A percentile compares a stretch with the other conserved stretches of the same genome.
Evolutionary conservation across 1,284 basidiomycete genomes (phyloP).

Genomic region (Malassezia obtusa): DNA sequence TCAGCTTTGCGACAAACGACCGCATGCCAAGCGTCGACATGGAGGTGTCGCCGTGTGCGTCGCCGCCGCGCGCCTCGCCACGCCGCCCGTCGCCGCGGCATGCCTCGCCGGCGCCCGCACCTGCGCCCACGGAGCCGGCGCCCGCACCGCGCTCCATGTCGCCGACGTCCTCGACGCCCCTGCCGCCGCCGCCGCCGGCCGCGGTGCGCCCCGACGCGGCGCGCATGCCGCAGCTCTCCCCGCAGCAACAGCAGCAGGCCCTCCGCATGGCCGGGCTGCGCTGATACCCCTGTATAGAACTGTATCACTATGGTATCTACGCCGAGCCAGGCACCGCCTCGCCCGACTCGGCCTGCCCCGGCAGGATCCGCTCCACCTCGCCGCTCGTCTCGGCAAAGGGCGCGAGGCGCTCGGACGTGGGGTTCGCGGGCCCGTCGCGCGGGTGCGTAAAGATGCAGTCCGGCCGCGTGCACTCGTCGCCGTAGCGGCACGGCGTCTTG

Average conservation of each 20-base stretch:
- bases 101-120: too few relatives aligned
- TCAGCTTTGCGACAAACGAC: too few relatives aligned
- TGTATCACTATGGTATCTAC: constrained; percentile 1
- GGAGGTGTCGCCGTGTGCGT: background rate
- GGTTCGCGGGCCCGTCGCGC: constrained; percentile 6
- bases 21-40: too few relatives aligned
- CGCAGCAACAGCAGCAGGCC: constrained; percentile 9
- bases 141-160: too few relatives aligned
- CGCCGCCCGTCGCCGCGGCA: too few relatives aligned
- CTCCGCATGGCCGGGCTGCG: constrained; percentile 15
- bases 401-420: constrained; percentile 12
- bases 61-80: background rate
- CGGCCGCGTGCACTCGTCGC: constrained; percentile 22
- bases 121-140: too few relatives aligned
- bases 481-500: constrained; percentile 24
- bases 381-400: constrained; percentile 10
- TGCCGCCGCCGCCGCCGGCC: background rate
- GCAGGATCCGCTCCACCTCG: constrained; percentile 12
- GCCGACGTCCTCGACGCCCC: background rate
- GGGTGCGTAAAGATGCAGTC: constrained; percentile 35
- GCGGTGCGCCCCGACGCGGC: background rate
- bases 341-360: background rate
- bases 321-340: background rate
- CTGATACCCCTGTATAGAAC: background rate
- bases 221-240: background rate